A percentile compares a stretch with the other conserved stretches of the same genome.
Conservation (phyloP, 2,329 filamentous ascomycete species). For the Talaromyces sp. region DNA sequence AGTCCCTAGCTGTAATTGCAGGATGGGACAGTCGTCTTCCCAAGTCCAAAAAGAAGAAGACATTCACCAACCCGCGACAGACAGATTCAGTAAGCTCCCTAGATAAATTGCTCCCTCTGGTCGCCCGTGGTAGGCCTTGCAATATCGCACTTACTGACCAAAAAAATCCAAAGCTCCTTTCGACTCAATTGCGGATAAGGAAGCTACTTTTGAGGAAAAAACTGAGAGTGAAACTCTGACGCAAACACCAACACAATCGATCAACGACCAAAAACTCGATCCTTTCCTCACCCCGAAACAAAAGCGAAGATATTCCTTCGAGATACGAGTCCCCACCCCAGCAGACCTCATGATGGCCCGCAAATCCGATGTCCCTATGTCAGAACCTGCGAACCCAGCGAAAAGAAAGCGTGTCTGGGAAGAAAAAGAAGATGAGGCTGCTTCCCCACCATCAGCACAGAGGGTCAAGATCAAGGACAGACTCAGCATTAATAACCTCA, state of each 20-base stretch:
- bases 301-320: slow-evolving; percentile 8
- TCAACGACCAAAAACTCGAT: neutral
- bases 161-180: neutral
- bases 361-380: neutral
- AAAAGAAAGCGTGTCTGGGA: slow-evolving; percentile 30
- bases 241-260: neutral
- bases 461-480: slow-evolving; percentile 4
- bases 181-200: neutral
- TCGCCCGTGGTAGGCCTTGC: neutral
- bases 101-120: neutral
- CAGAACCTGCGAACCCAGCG: slow-evolving; percentile 19
- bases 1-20: neutral
- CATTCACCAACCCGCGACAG: neutral
- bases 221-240: neutral
- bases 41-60: slow-evolving; percentile 19
- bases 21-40: slow-evolving; percentile 24
- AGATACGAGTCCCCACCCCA: slow-evolving; percentile 5
- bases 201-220: neutral
- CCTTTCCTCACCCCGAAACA: slow-evolving; percentile 3
- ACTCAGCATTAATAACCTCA: slow-evolving; percentile 13
- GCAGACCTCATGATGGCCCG: neutral
- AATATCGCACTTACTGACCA: neutral
- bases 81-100: slow-evolving; percentile 2
- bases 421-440: neutral
- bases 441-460: neutral